Evolutionary conservation across 352 stramenopile species (phyloP), one percentile per base, ranked within the genome.

Genomic region (Pythium scleroteichum): DNA sequence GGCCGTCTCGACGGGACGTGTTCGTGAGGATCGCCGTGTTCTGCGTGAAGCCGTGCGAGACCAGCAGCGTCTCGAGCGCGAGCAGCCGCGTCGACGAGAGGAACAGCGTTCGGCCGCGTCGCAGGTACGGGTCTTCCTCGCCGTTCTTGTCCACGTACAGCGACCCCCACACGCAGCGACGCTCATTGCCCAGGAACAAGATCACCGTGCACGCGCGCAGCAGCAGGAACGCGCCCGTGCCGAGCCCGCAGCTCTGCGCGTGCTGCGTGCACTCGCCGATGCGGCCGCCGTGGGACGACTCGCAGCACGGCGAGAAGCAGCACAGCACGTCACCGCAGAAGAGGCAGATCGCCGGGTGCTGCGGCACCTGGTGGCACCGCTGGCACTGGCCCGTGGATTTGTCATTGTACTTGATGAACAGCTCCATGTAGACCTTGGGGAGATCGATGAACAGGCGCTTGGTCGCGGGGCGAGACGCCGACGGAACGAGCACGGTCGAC

Each of bases 121-220:
- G 77, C 47, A 94, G 61, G 29, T 94, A 92, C 40, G 79, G 78
- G 47, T 94, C 85, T 62, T 94, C 85, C 72, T 94, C 85, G 48
- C 81, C 82, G 51, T 94, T 94, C 64, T 88, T 88, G 73, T 94
- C 85, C 29, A 94, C 76, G 59, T 94, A 92, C 32, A 94, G 59
- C 64, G 79, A 90, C 17, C 82, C 85, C 82, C 85, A 94, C 14
- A 94, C 82, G 42, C 85, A 92, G 39, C 85, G 81, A 2, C 82
- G 71, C 64, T 89, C 81, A 51, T 92, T 89, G 6, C 85, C 85
- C 39, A 94, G 56, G 27, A 94, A 89, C n/a, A 94, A 62, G 32
- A 94, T 82, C 53, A 94, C 85, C 3, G 85, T 92, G 46, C 85
- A 94, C 13, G 85, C 85, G 23, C 82, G 79, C 41, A 94, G 62